Conservation (phyloP, 345 rosid species). For the Heritiera littoralis region DNA sequence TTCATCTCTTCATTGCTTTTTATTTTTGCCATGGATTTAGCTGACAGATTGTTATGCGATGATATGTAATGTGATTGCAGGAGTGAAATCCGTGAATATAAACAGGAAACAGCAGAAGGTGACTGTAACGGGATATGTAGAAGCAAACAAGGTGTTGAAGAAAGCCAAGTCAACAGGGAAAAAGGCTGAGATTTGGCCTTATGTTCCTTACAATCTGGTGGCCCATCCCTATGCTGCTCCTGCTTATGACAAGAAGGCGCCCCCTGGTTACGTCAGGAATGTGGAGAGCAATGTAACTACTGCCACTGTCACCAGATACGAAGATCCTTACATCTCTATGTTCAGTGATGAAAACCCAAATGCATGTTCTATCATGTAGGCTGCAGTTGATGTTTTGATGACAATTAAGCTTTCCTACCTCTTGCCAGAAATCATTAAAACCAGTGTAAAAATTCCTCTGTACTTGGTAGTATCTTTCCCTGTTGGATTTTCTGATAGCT, state of each 20-base stretch:
- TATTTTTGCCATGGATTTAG: background rate
- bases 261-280: conserved; percentile 87
- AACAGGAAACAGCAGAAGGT: conserved; percentile 95
- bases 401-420: background rate
- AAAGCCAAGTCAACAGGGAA: conserved; percentile 90
- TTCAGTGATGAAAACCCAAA: conserved; percentile 94
- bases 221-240: conserved; percentile 74
- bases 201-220: conserved; percentile 83
- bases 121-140: conserved; percentile 79
- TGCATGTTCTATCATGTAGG: conserved; percentile 85
- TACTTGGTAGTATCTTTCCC: background rate
- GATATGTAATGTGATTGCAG: conserved; percentile 31
- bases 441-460: conserved; percentile 24
- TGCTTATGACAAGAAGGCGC: conserved; percentile 95
- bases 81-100: conserved; percentile 78
- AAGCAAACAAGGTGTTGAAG: conserved; percentile 75
- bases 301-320: conserved; percentile 43
- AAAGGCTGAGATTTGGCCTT: conserved; percentile 96
- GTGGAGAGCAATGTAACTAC: conserved; percentile 46
- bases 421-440: background rate
- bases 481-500: background rate
- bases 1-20: background rate
- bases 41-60: background rate
- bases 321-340: conserved; percentile 61
- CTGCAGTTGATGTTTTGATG: background rate